phyloP scores from a whole-genome alignment of 352 stramenopile species.

The Aphanomyces astaci region DNA sequence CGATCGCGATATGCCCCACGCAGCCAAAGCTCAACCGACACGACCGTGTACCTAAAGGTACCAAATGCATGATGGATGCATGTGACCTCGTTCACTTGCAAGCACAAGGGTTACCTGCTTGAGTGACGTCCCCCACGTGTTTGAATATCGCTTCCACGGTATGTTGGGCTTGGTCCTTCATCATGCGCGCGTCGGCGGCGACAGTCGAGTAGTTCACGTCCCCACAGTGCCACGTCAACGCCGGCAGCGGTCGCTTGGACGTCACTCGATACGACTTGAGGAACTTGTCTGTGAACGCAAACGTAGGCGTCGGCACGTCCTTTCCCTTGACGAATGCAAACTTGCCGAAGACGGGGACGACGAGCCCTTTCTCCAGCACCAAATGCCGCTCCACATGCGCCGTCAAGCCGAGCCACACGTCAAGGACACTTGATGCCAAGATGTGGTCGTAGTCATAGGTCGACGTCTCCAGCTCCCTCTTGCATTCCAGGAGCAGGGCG shows the following conservation, averaged over 20 bases:
- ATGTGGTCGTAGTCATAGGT: constrained; percentile 55
- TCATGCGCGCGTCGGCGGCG: constrained; percentile 9
- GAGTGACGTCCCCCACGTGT: constrained; percentile 4
- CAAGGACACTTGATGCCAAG: constrained; percentile 34
- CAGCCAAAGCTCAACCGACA: background rate
- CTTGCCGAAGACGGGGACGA: constrained; percentile 41
- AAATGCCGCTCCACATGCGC: constrained; percentile 36
- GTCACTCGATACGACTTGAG: constrained; percentile 8
- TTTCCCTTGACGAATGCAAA: constrained; percentile 43
- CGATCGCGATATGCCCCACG: background rate
- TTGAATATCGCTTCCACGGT: constrained; percentile 20
- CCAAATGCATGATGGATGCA: background rate
- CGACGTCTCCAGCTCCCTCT: constrained; percentile 38
- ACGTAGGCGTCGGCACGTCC: background rate
- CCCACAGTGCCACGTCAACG: constrained; percentile 12
- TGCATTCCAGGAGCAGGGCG: constrained; percentile 39
- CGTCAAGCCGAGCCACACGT: constrained; percentile 41
- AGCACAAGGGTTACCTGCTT: too few relatives aligned
- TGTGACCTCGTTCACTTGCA: too few relatives aligned
- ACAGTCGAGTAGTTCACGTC: constrained; percentile 20
- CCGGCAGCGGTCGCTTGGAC: constrained; percentile 12
- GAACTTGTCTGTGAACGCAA: constrained; percentile 23
- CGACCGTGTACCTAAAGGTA: background rate
- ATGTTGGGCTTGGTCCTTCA: constrained; percentile 21
- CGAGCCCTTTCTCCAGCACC: constrained; percentile 32